phyloP scores from a whole-genome alignment of 2,329 filamentous ascomycete genomes.

The Exophiala aquamarina region DNA sequence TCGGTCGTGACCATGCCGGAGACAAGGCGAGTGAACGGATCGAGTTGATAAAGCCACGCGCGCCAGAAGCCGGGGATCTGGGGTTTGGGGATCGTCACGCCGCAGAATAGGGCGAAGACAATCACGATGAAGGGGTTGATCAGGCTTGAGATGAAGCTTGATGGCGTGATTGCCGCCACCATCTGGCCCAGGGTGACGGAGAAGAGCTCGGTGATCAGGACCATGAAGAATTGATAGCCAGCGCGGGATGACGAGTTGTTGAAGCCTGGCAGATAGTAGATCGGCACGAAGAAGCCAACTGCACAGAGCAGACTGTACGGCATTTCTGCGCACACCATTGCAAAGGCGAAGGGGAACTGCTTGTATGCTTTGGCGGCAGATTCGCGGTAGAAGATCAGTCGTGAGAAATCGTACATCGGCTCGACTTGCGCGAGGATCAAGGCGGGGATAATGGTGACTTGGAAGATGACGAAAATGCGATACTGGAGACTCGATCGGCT shows the following conservation, averaged over 20 bases:
- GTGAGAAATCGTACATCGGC: conserved; percentile 76
- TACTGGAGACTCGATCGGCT: conserved; percentile 77
- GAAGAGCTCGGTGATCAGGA: conserved; percentile 81
- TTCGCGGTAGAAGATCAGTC: conserved; percentile 83
- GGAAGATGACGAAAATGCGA: conserved; percentile 87
- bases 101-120: conserved; percentile 81
- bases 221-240: conserved; percentile 83
- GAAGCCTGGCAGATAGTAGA: conserved; percentile 84
- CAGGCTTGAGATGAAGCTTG: conserved; percentile 74
- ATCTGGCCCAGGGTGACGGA: conserved; percentile 76
- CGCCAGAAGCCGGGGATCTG: conserved; percentile 79
- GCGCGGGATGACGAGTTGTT: conserved; percentile 63
- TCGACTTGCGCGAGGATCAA: conserved; percentile 83
- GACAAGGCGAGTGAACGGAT: conserved; percentile 80
- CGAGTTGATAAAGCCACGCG: conserved; percentile 77
- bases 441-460: conserved; percentile 76
- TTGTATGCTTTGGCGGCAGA: conserved; percentile 83
- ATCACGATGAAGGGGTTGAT: conserved; percentile 82
- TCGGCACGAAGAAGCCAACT: conserved; percentile 74
- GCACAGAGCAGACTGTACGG: conserved; percentile 81
- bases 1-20: conserved; percentile 77
- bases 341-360: conserved; percentile 72
- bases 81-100: conserved; percentile 75
- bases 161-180: conserved; percentile 74
- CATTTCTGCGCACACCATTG: conserved; percentile 79